Base-by-base conservation (phyloP, 164 flowering plant genomes). In the Amborella trichopoda region DNA sequence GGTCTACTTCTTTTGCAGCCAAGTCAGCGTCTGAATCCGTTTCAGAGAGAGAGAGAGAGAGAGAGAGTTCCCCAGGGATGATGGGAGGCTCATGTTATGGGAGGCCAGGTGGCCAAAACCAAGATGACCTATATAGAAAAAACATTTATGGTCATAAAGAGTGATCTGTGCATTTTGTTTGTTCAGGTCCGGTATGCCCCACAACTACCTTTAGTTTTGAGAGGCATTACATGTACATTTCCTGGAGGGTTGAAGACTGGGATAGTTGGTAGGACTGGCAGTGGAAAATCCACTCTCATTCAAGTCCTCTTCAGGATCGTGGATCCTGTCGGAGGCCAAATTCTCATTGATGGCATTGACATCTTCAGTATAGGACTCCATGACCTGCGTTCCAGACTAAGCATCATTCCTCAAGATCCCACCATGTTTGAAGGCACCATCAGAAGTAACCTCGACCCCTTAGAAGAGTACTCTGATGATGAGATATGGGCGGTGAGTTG, bases 401-500 rank as follows among this genome's bases (percentile, higher is more conserved):
- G 72, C 52, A 71, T 68, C 17, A 71, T 71, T 36, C 76, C 76
- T 2, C 72, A 68, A 38, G 76, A 71, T 28, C 76, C 76, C 5
- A 68, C 76, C 27, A 59, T 71, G 72, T 71, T 71, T 51, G 65
- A 65, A 53, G 76, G 72, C 13, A 68, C 70, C 14, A 42, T 71
- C 17, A 42, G 68, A 44, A 59, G 58, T 40, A 71, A 71, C 26
- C 66, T 71, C 26, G 76, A 71, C 16, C 72, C 70, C 2, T 66
- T 71, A 22, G 70, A 62, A 30, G 68, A 71, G 48, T 50, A 64
- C 54, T 55, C 58, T 0, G 75, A 71, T 59, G 69, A 71, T 34
- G 61, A 71, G 34, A 67, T 71, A 49, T 71, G 75, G 75, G 70
- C 67, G 72, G 76, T 38, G 16, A 11, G 20, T 22, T 10, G 12